Percentiles rank a stretch among this genome's conserved stretches.
Evolutionary conservation across 768 basidiomycete genomes (phyloP).

Genomic region (Hygrocybe coccinea): DNA sequence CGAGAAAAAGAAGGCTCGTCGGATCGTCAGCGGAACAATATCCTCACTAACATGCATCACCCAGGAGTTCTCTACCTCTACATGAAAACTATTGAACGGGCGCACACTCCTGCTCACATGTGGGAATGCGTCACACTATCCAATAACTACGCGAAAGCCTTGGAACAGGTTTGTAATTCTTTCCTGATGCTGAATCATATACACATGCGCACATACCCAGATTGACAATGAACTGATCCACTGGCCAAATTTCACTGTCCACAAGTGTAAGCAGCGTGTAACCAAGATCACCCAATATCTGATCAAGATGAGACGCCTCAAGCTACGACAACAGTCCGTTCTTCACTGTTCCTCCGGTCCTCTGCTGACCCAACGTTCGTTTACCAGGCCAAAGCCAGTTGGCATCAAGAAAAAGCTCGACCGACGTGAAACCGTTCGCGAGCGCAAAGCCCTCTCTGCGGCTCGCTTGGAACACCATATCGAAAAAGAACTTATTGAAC

Average conservation of each 20-base stretch:
- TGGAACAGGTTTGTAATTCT: conserved; percentile 71
- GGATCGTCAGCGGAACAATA: not conserved
- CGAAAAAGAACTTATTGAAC: conserved; percentile 92
- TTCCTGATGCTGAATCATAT: not conserved
- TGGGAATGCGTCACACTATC: conserved; percentile 95
- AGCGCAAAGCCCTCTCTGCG: conserved; percentile 93
- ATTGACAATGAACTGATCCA: conserved; percentile 95
- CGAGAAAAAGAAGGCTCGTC: conserved; percentile 83
- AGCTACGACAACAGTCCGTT: conserved; percentile 78
- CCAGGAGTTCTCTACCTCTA: conserved; percentile 85
- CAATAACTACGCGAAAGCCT: conserved; percentile 89
- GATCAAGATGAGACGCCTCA: conserved; percentile 93
- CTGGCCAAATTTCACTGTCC: conserved; percentile 96
- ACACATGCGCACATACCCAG: conserved; percentile 36
- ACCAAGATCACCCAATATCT: conserved; percentile 99
- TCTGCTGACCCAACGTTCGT: not conserved
- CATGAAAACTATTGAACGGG: conserved; percentile 96
- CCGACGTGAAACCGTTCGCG: conserved; percentile 83
- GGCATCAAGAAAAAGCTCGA: conserved; percentile 98
- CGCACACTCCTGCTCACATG: conserved; percentile 94
- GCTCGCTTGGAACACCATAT: conserved; percentile 94
- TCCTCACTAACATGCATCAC: not conserved
- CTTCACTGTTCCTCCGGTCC: not conserved
- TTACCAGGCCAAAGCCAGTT: conserved; percentile 76
- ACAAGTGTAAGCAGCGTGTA: conserved; percentile 98